Evolutionary conservation across 768 basidiomycete genomes (phyloP).

Genomic region (Amanita inopinata): DNA sequence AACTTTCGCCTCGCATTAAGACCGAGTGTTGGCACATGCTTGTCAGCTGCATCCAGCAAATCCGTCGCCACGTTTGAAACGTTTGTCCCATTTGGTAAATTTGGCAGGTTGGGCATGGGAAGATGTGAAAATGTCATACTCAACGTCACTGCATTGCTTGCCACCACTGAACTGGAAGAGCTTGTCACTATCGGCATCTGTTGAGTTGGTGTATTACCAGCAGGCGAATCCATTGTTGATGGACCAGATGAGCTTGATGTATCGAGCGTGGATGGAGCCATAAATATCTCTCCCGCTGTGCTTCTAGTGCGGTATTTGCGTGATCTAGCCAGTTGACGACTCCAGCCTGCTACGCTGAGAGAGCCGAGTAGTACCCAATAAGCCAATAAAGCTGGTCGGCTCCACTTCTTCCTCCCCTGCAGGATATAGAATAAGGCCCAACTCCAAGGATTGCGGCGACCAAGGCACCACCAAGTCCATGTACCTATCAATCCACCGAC

Average conservation of each 20-base stretch:
- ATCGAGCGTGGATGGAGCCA: slow-evolving; percentile 18
- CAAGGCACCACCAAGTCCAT: slow-evolving; percentile 88
- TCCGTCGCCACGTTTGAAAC: slow-evolving; percentile 51
- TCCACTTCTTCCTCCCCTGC: slow-evolving; percentile 71
- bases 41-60: slow-evolving; percentile 78
- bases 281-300: slow-evolving; percentile 26
- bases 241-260: slow-evolving; percentile 4
- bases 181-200: slow-evolving; percentile 3
- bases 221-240: slow-evolving; percentile 1
- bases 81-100: slow-evolving; percentile 35
- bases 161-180: slow-evolving; percentile 9
- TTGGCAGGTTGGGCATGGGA: slow-evolving; percentile 41
- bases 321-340: slow-evolving; percentile 74
- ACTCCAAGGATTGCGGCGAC: slow-evolving; percentile 75
- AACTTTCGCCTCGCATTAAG: slow-evolving; percentile 92
- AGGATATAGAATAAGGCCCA: slow-evolving; percentile 76
- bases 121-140: slow-evolving; percentile 39
- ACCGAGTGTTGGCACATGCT: slow-evolving; percentile 80
- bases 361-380: slow-evolving; percentile 81
- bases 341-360: slow-evolving; percentile 93
- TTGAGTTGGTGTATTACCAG: slow-evolving; percentile 6
- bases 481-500: slow-evolving; percentile 78
- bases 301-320: slow-evolving; percentile 53
- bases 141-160: slow-evolving; percentile 16
- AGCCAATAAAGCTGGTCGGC: slow-evolving; percentile 60